Evolutionary conservation across 139 green algal genomes (phyloP).

Genomic region (Eudorina sp.): DNA sequence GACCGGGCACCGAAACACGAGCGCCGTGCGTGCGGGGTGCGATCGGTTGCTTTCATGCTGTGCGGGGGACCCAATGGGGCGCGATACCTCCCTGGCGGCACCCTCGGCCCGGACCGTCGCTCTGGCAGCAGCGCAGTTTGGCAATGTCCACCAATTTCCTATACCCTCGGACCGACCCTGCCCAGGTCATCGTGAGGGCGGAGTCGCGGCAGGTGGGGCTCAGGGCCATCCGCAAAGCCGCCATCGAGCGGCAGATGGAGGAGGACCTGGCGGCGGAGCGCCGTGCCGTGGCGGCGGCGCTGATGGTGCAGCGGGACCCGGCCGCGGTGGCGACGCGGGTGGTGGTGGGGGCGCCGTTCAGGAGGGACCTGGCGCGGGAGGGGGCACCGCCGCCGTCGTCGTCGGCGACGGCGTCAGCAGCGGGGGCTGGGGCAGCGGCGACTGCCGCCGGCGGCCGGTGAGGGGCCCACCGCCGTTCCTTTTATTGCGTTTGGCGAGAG

Average conservation of each 20-base stretch:
- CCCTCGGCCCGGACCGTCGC: too few species aligned
- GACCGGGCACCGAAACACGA: too few species aligned
- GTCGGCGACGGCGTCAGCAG: not conserved
- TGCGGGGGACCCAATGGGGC: too few species aligned
- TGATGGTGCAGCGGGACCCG: not conserved
- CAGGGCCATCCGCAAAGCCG: conserved; percentile 71
- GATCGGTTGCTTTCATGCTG: too few species aligned
- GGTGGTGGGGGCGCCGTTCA: not conserved
- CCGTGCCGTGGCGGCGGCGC: conserved; percentile 40
- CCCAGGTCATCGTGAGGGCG: conserved; percentile 66
- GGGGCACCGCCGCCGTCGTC: not conserved
- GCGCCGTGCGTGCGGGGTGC: too few species aligned
- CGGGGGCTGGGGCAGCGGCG: not conserved
- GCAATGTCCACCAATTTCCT: too few species aligned
- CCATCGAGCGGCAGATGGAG: conserved; percentile 67
- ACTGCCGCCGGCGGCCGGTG: not conserved
- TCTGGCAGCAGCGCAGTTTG: too few species aligned
- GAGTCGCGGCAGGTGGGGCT: conserved; percentile 73
- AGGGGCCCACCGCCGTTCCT: too few species aligned
- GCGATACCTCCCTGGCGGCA: too few species aligned
- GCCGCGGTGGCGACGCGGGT: not conserved
- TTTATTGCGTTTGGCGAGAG: too few species aligned
- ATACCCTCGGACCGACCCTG: not conserved
- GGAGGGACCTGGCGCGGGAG: conserved; percentile 37
- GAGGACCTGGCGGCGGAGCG: conserved; percentile 71